These are phyloP conservation scores for Ramaria sp. DNA, from an alignment of 768 basidiomycete genomes.

Conservation along the genomic window DNA sequence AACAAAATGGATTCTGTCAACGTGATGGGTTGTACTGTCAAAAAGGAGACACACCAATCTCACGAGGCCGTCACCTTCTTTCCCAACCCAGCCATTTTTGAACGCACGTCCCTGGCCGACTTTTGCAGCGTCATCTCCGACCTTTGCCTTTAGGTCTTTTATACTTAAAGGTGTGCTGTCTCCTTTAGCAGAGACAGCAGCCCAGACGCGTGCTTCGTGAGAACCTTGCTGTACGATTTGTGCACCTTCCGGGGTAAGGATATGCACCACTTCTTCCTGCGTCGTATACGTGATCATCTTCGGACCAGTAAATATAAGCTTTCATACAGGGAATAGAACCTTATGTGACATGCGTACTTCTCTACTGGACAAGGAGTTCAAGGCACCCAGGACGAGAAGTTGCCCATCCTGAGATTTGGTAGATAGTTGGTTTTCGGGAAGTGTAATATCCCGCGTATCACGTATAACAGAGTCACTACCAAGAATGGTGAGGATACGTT, in stretches of 20 bases:
- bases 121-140: conserved; percentile 85
- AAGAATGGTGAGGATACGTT: conserved; percentile 67
- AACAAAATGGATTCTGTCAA: neutral
- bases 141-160: conserved; percentile 54
- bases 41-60: conserved; percentile 51
- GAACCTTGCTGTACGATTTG: conserved; percentile 76
- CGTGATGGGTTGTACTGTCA: neutral
- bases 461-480: conserved; percentile 41
- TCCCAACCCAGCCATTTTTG: conserved; percentile 94
- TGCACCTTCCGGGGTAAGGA: conserved; percentile 71
- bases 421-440: conserved; percentile 47
- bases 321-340: conserved; percentile 1
- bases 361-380: conserved; percentile 82
- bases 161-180: conserved; percentile 54
- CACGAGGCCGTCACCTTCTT: conserved; percentile 80
- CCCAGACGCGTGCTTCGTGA: conserved; percentile 94
- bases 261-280: conserved; percentile 65
- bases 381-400: conserved; percentile 73
- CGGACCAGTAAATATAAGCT: conserved; percentile 6
- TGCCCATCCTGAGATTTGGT: conserved; percentile 69
- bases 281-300: conserved; percentile 81
- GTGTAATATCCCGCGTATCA: conserved; percentile 56
- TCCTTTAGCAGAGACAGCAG: conserved; percentile 62
- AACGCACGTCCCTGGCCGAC: conserved; percentile 93
- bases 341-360: conserved; percentile 41